Evolutionary conservation across 78 protist species (phyloP), one percentile per base, ranked within the genome.

Genomic region (Speleostelium caveatum): DNA sequence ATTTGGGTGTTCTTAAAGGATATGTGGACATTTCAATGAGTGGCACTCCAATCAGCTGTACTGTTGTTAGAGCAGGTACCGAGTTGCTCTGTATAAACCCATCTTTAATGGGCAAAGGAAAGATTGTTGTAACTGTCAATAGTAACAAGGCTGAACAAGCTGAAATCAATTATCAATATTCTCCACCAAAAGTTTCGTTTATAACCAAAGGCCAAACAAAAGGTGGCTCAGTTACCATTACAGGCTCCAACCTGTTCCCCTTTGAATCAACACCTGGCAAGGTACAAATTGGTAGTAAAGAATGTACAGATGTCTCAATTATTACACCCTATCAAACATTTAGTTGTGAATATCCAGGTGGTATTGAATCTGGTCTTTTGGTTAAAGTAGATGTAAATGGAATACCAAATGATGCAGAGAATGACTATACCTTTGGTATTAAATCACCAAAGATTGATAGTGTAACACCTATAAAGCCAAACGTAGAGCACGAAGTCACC

Each of bases 261-360:
- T 14, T 10, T 10, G 10, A 45, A 14, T 45, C 6, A 6, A 10
- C n/a, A 45, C n/a, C 53, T 10, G 10, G n/a, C 10, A 45, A 45
- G 6, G 10, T 45, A 6, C 6, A 6, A 45, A 45, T 45, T 45
- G 53, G 53, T 14, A 45, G 53, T 10, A 45, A 45, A 6, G n/a
- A 14, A 24, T 68, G 75, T 45, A 41, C 39, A 0, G 35, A 22
- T 41, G 35, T 68, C 14, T 41, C 21, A 1, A 45, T 68, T 2
- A 42, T 68, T 0, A 22, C 17, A 5, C 55, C 75, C 1, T 41
- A 68, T 68, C 35, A n/a, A n/a, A 68, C 58, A 7, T 22, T 68
- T 41, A 16, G 38, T 2, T 68, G 75, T 68, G 17, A n/a, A 22
- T 68, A 35, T n/a, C 75, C 75, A 42, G 30, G 38, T 41, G 75